phyloP scores from a whole-genome alignment of 148 eudicot genomes.

The Euryodendron excelsum region DNA sequence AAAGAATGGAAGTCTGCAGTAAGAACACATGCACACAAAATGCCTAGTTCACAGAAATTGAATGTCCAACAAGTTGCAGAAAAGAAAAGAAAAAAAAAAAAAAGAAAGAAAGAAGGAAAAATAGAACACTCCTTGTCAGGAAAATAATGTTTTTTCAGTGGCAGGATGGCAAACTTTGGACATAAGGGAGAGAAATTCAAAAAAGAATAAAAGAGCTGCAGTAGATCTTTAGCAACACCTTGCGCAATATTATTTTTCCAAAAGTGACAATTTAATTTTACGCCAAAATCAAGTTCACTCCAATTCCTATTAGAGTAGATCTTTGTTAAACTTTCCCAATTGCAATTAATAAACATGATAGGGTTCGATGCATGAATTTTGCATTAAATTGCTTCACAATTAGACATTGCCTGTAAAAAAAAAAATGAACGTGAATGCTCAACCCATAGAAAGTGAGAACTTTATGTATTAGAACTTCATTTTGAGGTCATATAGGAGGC shows the following conservation, averaged over 20 bases:
- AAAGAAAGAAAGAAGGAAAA: too few relatives aligned
- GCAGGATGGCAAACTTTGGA: neutral
- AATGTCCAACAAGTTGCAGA: neutral
- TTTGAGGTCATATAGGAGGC: neutral
- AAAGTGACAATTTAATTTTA: too few relatives aligned
- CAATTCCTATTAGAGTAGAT: neutral
- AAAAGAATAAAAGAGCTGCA: neutral
- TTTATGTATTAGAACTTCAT: neutral
- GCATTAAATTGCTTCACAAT: neutral
- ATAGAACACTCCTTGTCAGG: neutral
- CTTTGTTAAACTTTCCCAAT: neutral
- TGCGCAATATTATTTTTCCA: too few relatives aligned
- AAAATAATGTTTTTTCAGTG: neutral
- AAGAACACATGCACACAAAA: too few relatives aligned
- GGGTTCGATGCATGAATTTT: neutral
- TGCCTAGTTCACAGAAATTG: neutral
- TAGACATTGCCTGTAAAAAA: neutral
- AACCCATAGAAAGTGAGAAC: neutral
- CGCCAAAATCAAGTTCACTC: neutral
- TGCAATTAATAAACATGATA: neutral
- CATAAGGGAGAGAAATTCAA: too few relatives aligned
- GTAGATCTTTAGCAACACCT: neutral
- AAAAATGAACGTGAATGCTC: neutral
- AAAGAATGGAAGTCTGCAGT: too few relatives aligned
- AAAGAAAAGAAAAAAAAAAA: too few relatives aligned